Evolutionary conservation across 805 yeast species (phyloP).

Genomic region (Cyberlindnera maclurae): DNA sequence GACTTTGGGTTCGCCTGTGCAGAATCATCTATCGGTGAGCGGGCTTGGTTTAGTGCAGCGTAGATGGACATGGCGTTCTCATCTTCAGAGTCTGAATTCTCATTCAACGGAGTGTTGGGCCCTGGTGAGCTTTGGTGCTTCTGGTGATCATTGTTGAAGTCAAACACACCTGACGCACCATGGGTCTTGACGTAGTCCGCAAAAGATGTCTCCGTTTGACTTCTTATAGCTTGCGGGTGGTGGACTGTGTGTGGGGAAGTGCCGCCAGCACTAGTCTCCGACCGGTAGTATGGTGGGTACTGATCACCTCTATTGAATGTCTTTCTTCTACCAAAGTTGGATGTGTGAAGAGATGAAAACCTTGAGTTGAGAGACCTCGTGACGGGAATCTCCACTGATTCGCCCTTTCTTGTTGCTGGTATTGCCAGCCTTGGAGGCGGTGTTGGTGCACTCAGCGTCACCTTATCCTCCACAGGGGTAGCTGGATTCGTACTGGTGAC

Average conservation of each 20-base stretch:
- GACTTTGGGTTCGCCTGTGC: slow-evolving; percentile 24
- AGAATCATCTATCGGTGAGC: slow-evolving; percentile 25
- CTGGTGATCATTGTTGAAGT: slow-evolving; percentile 17
- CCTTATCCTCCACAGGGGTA: slow-evolving; percentile 17
- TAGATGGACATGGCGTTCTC: slow-evolving; percentile 65
- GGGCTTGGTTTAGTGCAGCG: slow-evolving; percentile 40
- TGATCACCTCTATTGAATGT: slow-evolving; percentile 13
- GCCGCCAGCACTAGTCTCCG: slow-evolving; percentile 2
- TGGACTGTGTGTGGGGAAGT: background rate
- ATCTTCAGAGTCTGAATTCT: slow-evolving; percentile 39
- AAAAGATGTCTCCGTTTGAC: slow-evolving; percentile 17
- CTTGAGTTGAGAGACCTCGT: slow-evolving; percentile 22
- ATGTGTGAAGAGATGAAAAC: slow-evolving; percentile 19
- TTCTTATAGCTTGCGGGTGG: slow-evolving; percentile 1
- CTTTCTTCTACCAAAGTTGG: slow-evolving; percentile 21
- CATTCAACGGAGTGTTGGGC: slow-evolving; percentile 1
- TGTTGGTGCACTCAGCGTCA: slow-evolving; percentile 33
- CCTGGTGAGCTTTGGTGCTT: slow-evolving; percentile 3
- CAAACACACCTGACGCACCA: slow-evolving; percentile 14
- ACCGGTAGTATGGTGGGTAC: slow-evolving; percentile 9
- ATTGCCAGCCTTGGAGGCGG: slow-evolving; percentile 73
- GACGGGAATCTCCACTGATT: slow-evolving; percentile 63
- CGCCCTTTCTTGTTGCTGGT: slow-evolving; percentile 76
- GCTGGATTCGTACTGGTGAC: slow-evolving; percentile 12
- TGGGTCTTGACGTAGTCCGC: slow-evolving; percentile 22